Evolutionary conservation across 495 filamentous ascomycete species (phyloP), one percentile per base, ranked within the genome.

Genomic region (Pseudoneurospora amorphoporcata): DNA sequence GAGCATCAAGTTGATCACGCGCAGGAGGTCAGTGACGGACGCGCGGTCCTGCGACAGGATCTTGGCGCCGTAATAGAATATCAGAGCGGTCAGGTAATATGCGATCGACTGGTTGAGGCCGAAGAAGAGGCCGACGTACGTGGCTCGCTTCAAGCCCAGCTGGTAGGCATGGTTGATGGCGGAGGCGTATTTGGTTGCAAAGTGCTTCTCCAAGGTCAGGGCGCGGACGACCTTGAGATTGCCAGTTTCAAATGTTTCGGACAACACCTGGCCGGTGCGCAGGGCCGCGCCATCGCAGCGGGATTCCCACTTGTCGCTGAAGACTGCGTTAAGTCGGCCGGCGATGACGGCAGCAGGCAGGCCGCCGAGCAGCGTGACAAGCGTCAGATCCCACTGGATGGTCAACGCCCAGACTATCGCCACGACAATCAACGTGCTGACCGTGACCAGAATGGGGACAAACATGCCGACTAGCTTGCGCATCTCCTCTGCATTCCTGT

Each of bases 401-500:
- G 86, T 75, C 68, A 97, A 76, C 68, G 92, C 90, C 94, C 93
- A 98, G 6, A 87, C 75, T 8, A 96, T 72, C 0, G 93, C 87
- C 19, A 91, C 87, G 2, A 82, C 42, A 17, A 91, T 86, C 85
- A 95, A 93, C 10, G 86, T 70, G 6, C 84, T 76, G 5, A 90
- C 88, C 6, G 92, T 87, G 16, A 94, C 86, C 0, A 91, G 78
- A 53, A 90, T 88, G 4, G 89, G 91, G 7, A 89, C 87, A 77
- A 96, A 97, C 47, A 91, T 88, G 10, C 92, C 91, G 3, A 97
- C 82, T 0, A 98, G 78, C 72, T 93, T 92, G 4, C 91, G 86
- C 87, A 94, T 94, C 76, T 97, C 92, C 80, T 98, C 95, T 3
- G 90, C 92, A 76, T 95, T 91, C 68, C 92, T 87, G 75, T 95